A percentile compares a stretch with the other conserved stretches of the same genome.
These are phyloP conservation scores for Amanita pseudoporphyria DNA, from an alignment of 768 basidiomycete species.

Conservation along the genomic window DNA sequence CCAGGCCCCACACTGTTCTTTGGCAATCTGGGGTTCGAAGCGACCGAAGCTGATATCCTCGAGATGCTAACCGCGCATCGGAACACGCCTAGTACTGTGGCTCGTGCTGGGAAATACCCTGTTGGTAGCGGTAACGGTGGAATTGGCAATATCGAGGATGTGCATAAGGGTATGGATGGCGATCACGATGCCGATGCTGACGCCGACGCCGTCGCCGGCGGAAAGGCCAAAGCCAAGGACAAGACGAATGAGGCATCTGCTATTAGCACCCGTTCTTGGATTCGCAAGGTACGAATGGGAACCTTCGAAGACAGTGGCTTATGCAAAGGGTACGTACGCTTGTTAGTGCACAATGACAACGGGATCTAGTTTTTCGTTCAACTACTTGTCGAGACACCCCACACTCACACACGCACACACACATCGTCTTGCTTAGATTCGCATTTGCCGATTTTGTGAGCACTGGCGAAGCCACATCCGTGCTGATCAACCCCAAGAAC, in stretches of 20 bases:
- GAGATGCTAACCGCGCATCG: slow-evolving; percentile 67
- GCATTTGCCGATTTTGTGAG: slow-evolving; percentile 89
- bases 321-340: slow-evolving; percentile 78
- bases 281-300: slow-evolving; percentile 83
- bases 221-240: slow-evolving; percentile 13
- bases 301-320: slow-evolving; percentile 93
- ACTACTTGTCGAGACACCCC: no score
- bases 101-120: no score
- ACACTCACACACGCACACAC: neutral
- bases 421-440: slow-evolving; percentile 44
- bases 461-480: slow-evolving; percentile 69
- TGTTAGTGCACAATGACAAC: no score
- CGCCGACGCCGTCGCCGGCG: neutral
- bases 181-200: neutral
- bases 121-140: no score
- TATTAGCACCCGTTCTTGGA: slow-evolving; percentile 35
- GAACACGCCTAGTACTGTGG: slow-evolving; percentile 13
- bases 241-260: slow-evolving; percentile 10
- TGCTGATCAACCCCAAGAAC: slow-evolving; percentile 77
- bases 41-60: slow-evolving; percentile 68
- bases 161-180: no score
- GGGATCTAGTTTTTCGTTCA: no score
- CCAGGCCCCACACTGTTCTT: slow-evolving; percentile 83
- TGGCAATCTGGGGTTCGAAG: slow-evolving; percentile 88
- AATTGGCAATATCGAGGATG: no score